phyloP scores from a whole-genome alignment of 148 eudicot species.

The Rhododendron simsii region DNA sequence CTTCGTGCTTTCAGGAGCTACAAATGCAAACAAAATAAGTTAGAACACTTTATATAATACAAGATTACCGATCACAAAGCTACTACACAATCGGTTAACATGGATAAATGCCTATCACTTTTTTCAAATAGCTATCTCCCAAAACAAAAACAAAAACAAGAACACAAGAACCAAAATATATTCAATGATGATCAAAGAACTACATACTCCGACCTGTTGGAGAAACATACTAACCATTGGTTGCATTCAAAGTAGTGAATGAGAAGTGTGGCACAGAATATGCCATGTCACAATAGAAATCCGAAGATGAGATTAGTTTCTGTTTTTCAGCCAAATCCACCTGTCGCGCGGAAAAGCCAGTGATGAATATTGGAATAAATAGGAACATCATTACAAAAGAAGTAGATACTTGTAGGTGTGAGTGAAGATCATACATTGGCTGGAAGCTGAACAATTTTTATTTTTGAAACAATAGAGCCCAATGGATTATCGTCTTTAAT shows the following conservation, averaged over 20 bases:
- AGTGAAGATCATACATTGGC: conserved; percentile 16
- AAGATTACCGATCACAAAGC: neutral
- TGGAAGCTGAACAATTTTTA: conserved; percentile 15
- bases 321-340: conserved; percentile 12
- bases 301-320: conserved; percentile 16
- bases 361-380: neutral
- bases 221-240: conserved; percentile 2
- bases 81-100: neutral
- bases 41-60: neutral
- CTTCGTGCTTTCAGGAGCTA: neutral
- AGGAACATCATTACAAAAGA: neutral
- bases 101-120: neutral
- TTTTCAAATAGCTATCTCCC: neutral
- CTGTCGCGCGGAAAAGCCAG: conserved; percentile 12
- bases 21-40: neutral
- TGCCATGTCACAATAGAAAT: conserved; percentile 37
- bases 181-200: neutral
- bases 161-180: neutral
- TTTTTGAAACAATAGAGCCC: conserved; percentile 15
- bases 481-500: conserved; percentile 31
- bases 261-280: conserved; percentile 38
- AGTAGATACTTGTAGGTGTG: neutral
- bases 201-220: neutral
- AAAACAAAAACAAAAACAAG: neutral
- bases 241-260: conserved; percentile 23